Evolutionary conservation across 1,139 yeast genomes (phyloP).

Genomic region (Arxiozyma heterogenica): DNA sequence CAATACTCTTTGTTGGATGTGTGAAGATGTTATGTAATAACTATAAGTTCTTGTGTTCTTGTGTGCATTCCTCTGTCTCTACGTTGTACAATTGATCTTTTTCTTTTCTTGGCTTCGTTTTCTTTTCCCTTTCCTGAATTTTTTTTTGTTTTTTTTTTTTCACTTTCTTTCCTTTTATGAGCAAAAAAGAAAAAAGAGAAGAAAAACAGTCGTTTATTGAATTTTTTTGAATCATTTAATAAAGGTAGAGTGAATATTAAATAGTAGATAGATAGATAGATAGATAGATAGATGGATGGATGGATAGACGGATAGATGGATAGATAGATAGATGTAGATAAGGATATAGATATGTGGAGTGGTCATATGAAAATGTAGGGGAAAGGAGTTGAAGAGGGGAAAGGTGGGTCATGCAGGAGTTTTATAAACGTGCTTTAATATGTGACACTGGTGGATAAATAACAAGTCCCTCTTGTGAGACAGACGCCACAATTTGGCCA

Average conservation of each 20-base stretch:
- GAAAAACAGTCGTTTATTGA: too few relatives aligned
- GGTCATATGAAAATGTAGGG: neutral
- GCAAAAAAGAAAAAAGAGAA: too few relatives aligned
- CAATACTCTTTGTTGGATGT: neutral
- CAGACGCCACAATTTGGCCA: constrained; percentile 52
- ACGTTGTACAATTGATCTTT: neutral
- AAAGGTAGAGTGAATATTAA: too few relatives aligned
- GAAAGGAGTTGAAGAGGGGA: neutral
- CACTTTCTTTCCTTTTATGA: too few relatives aligned
- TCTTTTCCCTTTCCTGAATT: too few relatives aligned
- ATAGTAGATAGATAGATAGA: too few relatives aligned
- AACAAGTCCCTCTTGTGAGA: constrained; percentile 58
- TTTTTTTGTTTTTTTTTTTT: too few relatives aligned
- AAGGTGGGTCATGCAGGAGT: neutral
- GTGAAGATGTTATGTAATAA: too few relatives aligned
- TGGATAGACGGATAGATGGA: too few relatives aligned
- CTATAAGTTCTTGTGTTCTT: too few relatives aligned
- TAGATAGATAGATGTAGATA: neutral
- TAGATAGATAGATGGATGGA: neutral
- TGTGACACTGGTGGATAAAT: constrained; percentile 16
- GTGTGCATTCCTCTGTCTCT: too few relatives aligned
- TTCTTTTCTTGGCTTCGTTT: neutral
- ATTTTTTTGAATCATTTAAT: too few relatives aligned
- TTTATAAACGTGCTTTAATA: neutral
- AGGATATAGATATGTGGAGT: neutral